Evolutionary conservation across 1,139 yeast genomes (phyloP), one percentile per base, ranked within the genome.

Genomic region (Sugiyamaella sp.): DNA sequence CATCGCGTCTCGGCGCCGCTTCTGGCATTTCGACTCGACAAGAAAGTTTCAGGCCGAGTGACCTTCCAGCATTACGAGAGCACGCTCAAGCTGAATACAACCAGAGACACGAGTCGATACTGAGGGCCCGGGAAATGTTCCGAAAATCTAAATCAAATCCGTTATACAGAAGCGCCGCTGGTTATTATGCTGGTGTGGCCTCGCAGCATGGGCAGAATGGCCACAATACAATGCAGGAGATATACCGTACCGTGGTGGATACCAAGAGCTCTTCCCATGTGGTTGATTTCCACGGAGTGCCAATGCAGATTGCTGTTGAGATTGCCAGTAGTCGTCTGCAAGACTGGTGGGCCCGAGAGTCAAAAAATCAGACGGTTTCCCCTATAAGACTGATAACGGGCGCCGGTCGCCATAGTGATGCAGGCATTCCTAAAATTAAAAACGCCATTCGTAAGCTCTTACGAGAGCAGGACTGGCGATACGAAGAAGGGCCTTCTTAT

Each of bases 361-460:
- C 32, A 19, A 33, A 32, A 33, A 44, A 20, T 35, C 21, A 40
- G 17, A 49, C 45, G 4, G 24, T 35, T 16, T 12, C 20, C 20
- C 60, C 61, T n/a, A 50, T 68, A 8, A 60, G 56, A 35, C 54
- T 68, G n/a, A 62, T 68, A 37, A 66, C 71, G 0, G 72, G 72
- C 2, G 62, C 68, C 0, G 72, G 72, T 9, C 51, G 55, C 2
- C 72, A 68, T 50, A 64, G 69, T 22, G 57, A 49, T n/a, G 64
- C 58, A 5, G 68, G 68, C 5, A 59, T 67, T 4, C 70, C 72
- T 4, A 61, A 60, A 39, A 63, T 67, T 49, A 68, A 67, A 49
- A 64, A 65, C 38, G 69, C 65, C 19, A 54, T 68, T 8, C 60
- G 67, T 20, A 58, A 58, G 46, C 53, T 60, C 10, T 54, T 68